phyloP scores from a whole-genome alignment of 352 stramenopile species.

The Phytopythium helicoides region DNA sequence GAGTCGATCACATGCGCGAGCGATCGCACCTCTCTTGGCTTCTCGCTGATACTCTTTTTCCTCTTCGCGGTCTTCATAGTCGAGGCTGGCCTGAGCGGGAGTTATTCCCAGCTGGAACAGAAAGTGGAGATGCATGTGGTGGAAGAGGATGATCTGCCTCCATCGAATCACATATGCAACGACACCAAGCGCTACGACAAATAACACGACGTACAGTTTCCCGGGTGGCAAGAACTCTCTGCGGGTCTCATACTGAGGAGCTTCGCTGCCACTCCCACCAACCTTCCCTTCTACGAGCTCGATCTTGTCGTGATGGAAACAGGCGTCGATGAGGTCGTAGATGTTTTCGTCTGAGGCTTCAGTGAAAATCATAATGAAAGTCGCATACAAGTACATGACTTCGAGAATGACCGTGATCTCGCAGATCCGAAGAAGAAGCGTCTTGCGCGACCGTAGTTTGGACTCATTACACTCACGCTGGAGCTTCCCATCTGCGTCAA shows the following conservation, averaged over 20 bases:
- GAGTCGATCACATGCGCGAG: too few relatives aligned
- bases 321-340: slow-evolving; percentile 30
- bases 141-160: slow-evolving; percentile 80
- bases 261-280: neutral
- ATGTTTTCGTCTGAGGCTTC: slow-evolving; percentile 31
- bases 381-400: slow-evolving; percentile 66
- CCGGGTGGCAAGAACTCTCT: slow-evolving; percentile 8
- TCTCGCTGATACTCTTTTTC: neutral
- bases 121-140: slow-evolving; percentile 75
- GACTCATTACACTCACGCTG: slow-evolving; percentile 33
- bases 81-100: slow-evolving; percentile 55
- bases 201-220: slow-evolving; percentile 37
- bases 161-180: slow-evolving; percentile 62
- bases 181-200: slow-evolving; percentile 50
- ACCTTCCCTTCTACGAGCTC: neutral
- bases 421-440: slow-evolving; percentile 67
- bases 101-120: slow-evolving; percentile 67
- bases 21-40: too few relatives aligned
- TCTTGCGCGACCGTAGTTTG: slow-evolving; percentile 61
- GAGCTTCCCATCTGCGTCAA: slow-evolving; percentile 22
- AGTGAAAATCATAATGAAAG: slow-evolving; percentile 46
- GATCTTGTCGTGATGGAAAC: slow-evolving; percentile 16
- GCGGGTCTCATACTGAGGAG: neutral
- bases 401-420: slow-evolving; percentile 76
- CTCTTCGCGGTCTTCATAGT: slow-evolving; percentile 44